Evolutionary conservation across 495 filamentous ascomycete species (phyloP).

Genomic region (Aspergillus haitiensis): DNA sequence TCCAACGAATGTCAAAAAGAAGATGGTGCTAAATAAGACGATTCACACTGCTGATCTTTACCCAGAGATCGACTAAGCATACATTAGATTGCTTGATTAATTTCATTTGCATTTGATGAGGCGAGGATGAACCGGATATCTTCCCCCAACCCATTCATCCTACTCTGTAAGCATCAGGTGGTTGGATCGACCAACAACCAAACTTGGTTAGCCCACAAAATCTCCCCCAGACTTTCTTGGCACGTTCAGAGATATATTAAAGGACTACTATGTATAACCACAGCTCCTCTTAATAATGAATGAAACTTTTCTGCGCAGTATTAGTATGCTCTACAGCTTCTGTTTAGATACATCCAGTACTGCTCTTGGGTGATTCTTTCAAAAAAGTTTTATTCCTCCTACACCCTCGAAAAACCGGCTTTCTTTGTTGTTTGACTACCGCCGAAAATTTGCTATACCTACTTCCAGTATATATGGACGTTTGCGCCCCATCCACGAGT

Average conservation of each 20-base stretch:
- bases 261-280: too few species aligned
- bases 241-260: slow-evolving; percentile 12
- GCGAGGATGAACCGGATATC: slow-evolving; percentile 2
- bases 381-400: not conserved
- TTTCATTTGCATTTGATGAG: not conserved
- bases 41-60: slow-evolving; percentile 19
- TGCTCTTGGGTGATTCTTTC: not conserved
- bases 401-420: not conserved
- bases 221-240: slow-evolving; percentile 12
- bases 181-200: too few species aligned
- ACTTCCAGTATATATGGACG: not conserved
- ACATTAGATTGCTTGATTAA: slow-evolving; percentile 18
- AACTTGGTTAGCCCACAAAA: not conserved
- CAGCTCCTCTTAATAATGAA: too few species aligned
- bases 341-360: not conserved
- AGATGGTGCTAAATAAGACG: slow-evolving; percentile 15
- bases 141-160: slow-evolving; percentile 2
- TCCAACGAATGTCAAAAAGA: slow-evolving; percentile 12
- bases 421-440: not conserved
- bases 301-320: not conserved
- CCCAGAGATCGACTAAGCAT: slow-evolving; percentile 19
- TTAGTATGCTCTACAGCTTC: too few species aligned
- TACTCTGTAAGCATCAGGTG: not conserved
- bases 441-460: not conserved
- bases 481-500: not conserved